Conservation (phyloP, 2,329 filamentous ascomycete species). For the Diplocarpon mali region DNA sequence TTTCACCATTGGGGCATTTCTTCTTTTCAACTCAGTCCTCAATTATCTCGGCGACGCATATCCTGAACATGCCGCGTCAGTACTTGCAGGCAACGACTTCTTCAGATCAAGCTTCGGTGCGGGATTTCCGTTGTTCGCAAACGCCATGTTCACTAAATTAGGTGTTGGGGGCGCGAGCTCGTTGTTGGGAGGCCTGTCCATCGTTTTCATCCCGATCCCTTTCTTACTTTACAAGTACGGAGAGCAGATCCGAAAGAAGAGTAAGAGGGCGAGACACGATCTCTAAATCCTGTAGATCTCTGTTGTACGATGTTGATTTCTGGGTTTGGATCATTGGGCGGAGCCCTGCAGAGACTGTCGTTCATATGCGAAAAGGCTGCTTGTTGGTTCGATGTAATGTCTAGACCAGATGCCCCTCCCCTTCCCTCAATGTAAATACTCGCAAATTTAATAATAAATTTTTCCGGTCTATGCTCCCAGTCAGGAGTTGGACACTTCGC, state of each 20-base stretch:
- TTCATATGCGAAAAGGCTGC: no score
- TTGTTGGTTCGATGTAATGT: no score
- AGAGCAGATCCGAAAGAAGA: slow-evolving; percentile 14
- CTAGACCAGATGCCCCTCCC: no score
- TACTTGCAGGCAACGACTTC: slow-evolving; percentile 31
- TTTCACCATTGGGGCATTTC: slow-evolving; percentile 32
- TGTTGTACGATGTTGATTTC: neutral
- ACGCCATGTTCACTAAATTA: slow-evolving; percentile 26
- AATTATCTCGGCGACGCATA: slow-evolving; percentile 32
- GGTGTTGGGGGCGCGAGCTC: slow-evolving; percentile 28
- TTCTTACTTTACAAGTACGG: slow-evolving; percentile 21
- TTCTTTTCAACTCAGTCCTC: slow-evolving; percentile 37
- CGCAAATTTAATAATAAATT: no score
- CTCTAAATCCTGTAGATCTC: slow-evolving; percentile 2
- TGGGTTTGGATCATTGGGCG: no score
- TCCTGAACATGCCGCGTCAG: slow-evolving; percentile 29
- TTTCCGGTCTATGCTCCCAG: no score
- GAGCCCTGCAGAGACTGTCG: no score
- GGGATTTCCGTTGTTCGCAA: slow-evolving; percentile 28
- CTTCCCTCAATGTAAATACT: no score
- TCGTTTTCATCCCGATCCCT: slow-evolving; percentile 24
- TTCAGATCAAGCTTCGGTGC: slow-evolving; percentile 27
- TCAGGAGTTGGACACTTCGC: no score
- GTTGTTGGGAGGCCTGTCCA: slow-evolving; percentile 26
- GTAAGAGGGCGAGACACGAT: slow-evolving; percentile 20